Base-by-base conservation (phyloP, 208 protist species). In the Endotrypanum monterogeii region DNA sequence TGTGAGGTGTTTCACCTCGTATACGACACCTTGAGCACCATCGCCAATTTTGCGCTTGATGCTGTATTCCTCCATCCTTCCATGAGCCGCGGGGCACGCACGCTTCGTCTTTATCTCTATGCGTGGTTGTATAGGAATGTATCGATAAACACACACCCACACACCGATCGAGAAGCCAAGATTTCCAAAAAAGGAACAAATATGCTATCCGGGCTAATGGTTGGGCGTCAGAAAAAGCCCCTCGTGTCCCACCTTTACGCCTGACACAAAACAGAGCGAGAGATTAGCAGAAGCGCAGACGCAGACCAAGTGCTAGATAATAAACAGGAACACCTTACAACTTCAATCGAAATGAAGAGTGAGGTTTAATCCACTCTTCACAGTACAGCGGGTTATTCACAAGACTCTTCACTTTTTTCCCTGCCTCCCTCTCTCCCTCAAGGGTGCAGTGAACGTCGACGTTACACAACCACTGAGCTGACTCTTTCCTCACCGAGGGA, bases 11-110 rank as follows among this genome's bases (percentile, higher is more conserved):
- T 77, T 58, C 2, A 96, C 93, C 67, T 85, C 63, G 71, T 91
- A 94, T n/a, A 97, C 90, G 20, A 86, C 69, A 23, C 93, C 93
- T 58, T 97, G 89, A 18, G 89, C 89, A 28, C 93, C 93, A 74
- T 83, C 78, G 67, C 93, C 93, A 55, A 97, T 84, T 71, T 89
- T 88, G 18, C 73, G 76, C 61, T 79, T 80, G 7, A 91, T 69
- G 9, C 61, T 81, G 69, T 97, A 97, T 54, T 96, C 88, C 41
- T 96, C 89, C 93, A 97, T 97, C 16, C 30, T 37, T 54, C 9
- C 18, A 41, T 41, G 16, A 11, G 23, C 25, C 52, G 16, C 54
- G 32, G 54, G 14, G 37, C 44, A 37, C 9, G 8, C 6, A 65
- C 60, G 8, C 60, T 44, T 48, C 20, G 11, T 37, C 25, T n/a